These are phyloP conservation scores for Diaporthe longicolla DNA, from an alignment of 2,329 filamentous ascomycete genomes.

Conservation along the genomic window DNA sequence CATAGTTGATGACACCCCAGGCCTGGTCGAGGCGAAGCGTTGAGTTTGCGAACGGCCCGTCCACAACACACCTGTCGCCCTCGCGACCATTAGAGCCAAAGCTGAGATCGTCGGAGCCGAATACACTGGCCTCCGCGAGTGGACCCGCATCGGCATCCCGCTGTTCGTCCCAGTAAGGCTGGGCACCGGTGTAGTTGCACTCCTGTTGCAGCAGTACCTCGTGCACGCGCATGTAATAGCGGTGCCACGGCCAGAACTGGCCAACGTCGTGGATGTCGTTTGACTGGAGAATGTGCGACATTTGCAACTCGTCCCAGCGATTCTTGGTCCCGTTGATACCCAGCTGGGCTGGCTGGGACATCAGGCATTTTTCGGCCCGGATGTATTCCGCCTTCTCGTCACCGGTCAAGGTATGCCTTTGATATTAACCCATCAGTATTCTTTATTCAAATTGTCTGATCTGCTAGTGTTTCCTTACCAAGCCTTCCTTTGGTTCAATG, in stretches of 20 bases:
- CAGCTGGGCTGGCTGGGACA: conserved; percentile 46
- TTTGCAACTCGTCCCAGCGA: conserved; percentile 54
- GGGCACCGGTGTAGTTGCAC: conserved; percentile 48
- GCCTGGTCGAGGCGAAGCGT: conserved; percentile 46
- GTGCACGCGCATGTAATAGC: conserved; percentile 52
- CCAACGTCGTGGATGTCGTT: conserved; percentile 50
- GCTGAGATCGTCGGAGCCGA: conserved; percentile 45
- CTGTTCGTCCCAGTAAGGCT: conserved; percentile 55
- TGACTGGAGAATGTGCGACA: conserved; percentile 50
- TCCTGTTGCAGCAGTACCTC: conserved; percentile 51
- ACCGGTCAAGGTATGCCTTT: conserved; percentile 22
- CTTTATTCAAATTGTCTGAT: no score
- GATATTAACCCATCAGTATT: neutral
- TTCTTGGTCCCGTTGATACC: conserved; percentile 48
- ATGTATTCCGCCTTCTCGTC: conserved; percentile 50
- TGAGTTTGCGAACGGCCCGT: conserved; percentile 54
- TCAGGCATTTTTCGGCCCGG: conserved; percentile 52
- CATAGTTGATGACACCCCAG: conserved; percentile 20
- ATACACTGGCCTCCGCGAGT: conserved; percentile 48
- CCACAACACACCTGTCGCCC: conserved; percentile 51
- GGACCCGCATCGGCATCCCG: conserved; percentile 47
- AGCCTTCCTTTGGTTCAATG: conserved; percentile 29
- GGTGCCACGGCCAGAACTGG: conserved; percentile 54
- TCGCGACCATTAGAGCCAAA: conserved; percentile 50
- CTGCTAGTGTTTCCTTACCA: neutral